Conservation (phyloP, 805 yeast species). For the Starmerella stellata region DNA sequence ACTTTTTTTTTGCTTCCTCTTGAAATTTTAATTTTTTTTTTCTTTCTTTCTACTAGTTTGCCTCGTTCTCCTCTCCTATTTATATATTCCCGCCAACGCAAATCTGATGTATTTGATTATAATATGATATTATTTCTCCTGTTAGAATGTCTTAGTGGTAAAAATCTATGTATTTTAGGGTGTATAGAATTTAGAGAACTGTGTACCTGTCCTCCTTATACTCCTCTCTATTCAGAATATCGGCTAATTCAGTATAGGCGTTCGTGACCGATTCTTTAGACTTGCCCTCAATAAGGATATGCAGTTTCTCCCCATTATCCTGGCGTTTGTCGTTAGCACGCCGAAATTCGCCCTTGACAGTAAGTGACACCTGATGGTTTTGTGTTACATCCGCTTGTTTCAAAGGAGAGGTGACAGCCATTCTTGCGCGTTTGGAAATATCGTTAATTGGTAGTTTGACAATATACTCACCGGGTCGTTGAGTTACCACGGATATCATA, state of each 20-base stretch:
- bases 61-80: too few relatives aligned
- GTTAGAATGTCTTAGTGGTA: too few relatives aligned
- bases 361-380: conserved; percentile 40
- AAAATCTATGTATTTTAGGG: too few relatives aligned
- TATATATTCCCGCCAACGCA: too few relatives aligned
- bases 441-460: conserved; percentile 68
- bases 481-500: not conserved
- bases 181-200: too few relatives aligned
- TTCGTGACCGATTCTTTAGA: conserved; percentile 34
- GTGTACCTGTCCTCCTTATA: conserved; percentile 6
- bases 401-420: conserved; percentile 15
- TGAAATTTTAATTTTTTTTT: too few relatives aligned
- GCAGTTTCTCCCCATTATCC: conserved; percentile 43
- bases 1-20: too few relatives aligned
- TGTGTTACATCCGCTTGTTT: conserved; percentile 8
- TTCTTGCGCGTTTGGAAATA: conserved; percentile 37
- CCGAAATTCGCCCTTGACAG: conserved; percentile 54
- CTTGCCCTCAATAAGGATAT: conserved; percentile 59
- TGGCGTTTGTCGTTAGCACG: conserved; percentile 30
- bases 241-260: conserved; percentile 6
- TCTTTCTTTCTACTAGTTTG: too few relatives aligned
- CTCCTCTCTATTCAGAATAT: not conserved
- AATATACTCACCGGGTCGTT: conserved; percentile 29
- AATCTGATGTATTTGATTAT: too few relatives aligned
- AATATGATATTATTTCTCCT: too few relatives aligned